Base-by-base conservation (phyloP, 108 stramenopile genomes). In the Aurantiochytrium sp. region DNA sequence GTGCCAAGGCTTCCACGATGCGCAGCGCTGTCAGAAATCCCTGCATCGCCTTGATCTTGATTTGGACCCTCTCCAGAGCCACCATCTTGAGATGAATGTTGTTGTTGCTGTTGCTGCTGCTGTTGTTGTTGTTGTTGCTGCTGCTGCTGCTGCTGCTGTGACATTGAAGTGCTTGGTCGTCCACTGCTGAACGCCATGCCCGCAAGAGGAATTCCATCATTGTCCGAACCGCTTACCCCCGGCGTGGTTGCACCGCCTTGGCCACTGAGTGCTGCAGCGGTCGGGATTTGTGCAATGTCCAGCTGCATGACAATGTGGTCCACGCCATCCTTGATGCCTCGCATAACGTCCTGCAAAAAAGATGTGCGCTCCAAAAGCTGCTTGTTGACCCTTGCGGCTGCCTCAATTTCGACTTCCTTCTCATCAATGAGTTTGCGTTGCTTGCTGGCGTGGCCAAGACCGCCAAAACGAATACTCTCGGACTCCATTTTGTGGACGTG, bases 351-450 rank as follows among this genome's bases (percentile, higher is more conserved):
- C 49, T 83, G 76, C 51, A 83, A 4, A 83, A 83, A 53, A 28
- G 45, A 10, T 6, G 76, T 83, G 45, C 76, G 76, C 51, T 83
- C 76, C n/a, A 25, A 12, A 6, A 83, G 51, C 25, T 53, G 49
- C 51, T 83, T 83, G 28, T 83, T 83, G 16, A 83, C 45, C 51
- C 49, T 83, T 12, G 23, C 5, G 3, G 76, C 51, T 19, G 49
- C 49, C 76, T 83, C 76, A 83, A 83, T 83, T 23, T 83, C 76
- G 6, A 53, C 76, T 45, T 83, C 76, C 51, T 83, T 83, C 18
- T 83, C 76, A 35, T 83, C 76, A 53, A 83, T 83, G n/a, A 83
- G 51, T 53, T 83, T 83, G 3, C 76, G 45, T 45, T 83, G 76
- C 51, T 83, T 83, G 76, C 76, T 83, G 18, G 76, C 51, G 51